Evolutionary conservation across 2,329 filamentous ascomycete genomes (phyloP).

Genomic region (Ceratocystis eucalypticola): DNA sequence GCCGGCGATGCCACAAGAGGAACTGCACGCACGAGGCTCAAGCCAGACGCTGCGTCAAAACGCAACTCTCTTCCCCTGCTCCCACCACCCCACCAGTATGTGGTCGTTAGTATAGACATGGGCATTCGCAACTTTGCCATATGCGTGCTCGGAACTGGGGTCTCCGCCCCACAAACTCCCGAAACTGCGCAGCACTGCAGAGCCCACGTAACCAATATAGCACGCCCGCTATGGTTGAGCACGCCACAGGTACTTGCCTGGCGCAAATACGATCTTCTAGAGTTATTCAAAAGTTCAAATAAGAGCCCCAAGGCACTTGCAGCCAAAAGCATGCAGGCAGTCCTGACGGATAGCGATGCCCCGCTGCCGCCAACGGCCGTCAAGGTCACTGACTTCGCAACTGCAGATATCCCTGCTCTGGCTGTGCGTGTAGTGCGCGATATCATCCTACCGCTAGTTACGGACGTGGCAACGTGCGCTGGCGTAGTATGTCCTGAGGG

Average conservation of each 20-base stretch:
- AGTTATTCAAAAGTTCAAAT: background rate
- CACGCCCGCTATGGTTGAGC: constrained; percentile 8
- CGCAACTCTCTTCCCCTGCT: background rate
- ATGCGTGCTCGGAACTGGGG: background rate
- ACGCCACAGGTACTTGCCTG: constrained; percentile 9
- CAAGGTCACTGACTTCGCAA: constrained; percentile 5
- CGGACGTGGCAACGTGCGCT: background rate
- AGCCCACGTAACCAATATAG: background rate
- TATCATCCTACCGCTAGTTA: constrained; percentile 11
- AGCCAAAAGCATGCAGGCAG: background rate
- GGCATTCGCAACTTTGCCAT: constrained; percentile 17
- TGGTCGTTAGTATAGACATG: constrained; percentile 16
- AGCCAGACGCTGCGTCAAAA: background rate
- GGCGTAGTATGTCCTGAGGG: background rate
- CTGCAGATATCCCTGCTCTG: constrained; percentile 11
- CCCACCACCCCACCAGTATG: background rate
- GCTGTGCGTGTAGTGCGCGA: constrained; percentile 10
- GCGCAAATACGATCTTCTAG: constrained; percentile 11
- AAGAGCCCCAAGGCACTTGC: background rate
- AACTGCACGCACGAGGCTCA: background rate
- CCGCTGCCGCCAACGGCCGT: background rate
- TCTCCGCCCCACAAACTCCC: background rate
- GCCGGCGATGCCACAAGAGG: background rate
- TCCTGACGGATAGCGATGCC: background rate
- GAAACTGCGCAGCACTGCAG: background rate